phyloP scores from a whole-genome alignment of 2,329 filamentous ascomycete species.

The Microsporum ferrugineum region DNA sequence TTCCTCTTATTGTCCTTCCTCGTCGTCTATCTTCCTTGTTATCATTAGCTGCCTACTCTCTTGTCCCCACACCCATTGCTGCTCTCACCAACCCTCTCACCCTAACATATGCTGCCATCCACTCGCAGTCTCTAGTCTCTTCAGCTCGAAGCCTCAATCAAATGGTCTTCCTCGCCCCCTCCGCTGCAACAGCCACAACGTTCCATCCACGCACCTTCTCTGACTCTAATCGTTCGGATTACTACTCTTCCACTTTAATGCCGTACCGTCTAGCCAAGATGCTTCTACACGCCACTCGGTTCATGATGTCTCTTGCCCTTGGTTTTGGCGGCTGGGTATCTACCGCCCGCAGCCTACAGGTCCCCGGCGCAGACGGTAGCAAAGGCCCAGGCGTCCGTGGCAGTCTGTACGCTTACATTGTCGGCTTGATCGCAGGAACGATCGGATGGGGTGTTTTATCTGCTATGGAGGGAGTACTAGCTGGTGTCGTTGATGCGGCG shows the following conservation, averaged over 20 bases:
- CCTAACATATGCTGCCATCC: constrained; percentile 85
- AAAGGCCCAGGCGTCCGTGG: constrained; percentile 46
- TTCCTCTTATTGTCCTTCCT: constrained; percentile 76
- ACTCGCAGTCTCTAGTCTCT: constrained; percentile 67
- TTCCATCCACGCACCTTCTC: constrained; percentile 35
- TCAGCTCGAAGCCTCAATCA: constrained; percentile 71
- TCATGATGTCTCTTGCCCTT: constrained; percentile 79
- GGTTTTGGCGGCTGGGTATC: constrained; percentile 96
- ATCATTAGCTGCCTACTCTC: constrained; percentile 61
- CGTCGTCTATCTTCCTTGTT: constrained; percentile 58
- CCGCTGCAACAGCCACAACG: constrained; percentile 58
- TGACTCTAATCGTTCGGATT: constrained; percentile 29
- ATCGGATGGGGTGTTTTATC: constrained; percentile 92
- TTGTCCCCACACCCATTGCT: constrained; percentile 75
- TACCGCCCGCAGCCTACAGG: constrained; percentile 65
- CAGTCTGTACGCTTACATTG: constrained; percentile 86
- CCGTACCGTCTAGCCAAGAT: constrained; percentile 87
- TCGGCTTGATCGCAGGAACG: constrained; percentile 81
- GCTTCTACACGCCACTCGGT: constrained; percentile 76
- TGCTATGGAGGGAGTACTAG: constrained; percentile 78
- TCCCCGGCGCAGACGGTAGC: constrained; percentile 38
- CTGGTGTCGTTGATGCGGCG: constrained; percentile 75
- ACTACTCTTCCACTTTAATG: constrained; percentile 48
- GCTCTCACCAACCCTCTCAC: constrained; percentile 83
- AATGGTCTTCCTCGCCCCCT: constrained; percentile 66